Evolutionary conservation across 2,329 filamentous ascomycete species (phyloP).

Genomic region (Monosporascus sp.): DNA sequence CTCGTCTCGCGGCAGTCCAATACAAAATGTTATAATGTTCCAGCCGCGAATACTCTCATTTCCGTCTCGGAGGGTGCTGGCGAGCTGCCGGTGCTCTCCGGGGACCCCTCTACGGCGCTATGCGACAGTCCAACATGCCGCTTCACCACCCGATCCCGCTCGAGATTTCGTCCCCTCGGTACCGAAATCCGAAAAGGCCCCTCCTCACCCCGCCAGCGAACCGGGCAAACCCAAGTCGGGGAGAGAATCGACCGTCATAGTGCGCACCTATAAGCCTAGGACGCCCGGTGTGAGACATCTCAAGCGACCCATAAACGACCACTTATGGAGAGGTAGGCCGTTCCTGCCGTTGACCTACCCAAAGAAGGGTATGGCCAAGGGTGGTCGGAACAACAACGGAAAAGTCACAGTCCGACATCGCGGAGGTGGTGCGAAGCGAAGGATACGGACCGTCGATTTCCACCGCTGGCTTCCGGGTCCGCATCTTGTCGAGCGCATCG

Average conservation of each 20-base stretch:
- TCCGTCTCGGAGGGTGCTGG: conserved; percentile 19
- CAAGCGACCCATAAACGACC: conserved; percentile 87
- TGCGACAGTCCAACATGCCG: conserved; percentile 18
- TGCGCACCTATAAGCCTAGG: conserved; percentile 88
- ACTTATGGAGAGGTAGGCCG: conserved; percentile 91
- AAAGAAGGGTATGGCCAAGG: conserved; percentile 88
- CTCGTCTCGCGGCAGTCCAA: neutral
- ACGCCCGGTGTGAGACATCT: conserved; percentile 91
- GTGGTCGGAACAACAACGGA: conserved; percentile 85
- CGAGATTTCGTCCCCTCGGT: conserved; percentile 8
- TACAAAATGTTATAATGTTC: conserved; percentile 23
- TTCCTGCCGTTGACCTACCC: conserved; percentile 78
- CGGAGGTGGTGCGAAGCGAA: conserved; percentile 85
- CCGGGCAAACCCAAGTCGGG: conserved; percentile 9
- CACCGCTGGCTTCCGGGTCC: conserved; percentile 70
- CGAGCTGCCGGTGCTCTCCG: conserved; percentile 16
- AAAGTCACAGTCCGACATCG: conserved; percentile 84
- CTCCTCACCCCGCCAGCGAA: conserved; percentile 8
- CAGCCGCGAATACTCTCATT: conserved; percentile 25
- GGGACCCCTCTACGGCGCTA: conserved; percentile 19
- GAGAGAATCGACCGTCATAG: conserved; percentile 34
- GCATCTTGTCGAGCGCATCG: conserved; percentile 87
- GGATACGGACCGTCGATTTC: conserved; percentile 91
- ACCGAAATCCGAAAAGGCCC: conserved; percentile 10
- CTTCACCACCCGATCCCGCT: conserved; percentile 11